These are phyloP conservation scores for Lactifluus subvellereus DNA, from an alignment of 768 basidiomycete genomes.

Conservation along the genomic window DNA sequence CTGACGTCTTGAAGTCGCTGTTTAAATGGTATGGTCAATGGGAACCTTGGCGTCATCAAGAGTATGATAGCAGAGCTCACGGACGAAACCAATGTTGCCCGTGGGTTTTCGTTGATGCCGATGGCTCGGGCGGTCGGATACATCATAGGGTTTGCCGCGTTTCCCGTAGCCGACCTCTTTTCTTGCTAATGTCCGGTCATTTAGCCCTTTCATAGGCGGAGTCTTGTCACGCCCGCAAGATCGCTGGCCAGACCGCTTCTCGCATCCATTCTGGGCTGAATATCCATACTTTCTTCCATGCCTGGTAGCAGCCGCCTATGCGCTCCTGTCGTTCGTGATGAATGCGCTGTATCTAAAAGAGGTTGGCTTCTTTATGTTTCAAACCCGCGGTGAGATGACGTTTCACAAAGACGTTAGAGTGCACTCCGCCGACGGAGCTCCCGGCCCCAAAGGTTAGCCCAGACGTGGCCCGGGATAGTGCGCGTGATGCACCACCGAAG, in stretches of 20 bases:
- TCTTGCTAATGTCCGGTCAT: background rate
- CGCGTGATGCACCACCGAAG: too few species aligned
- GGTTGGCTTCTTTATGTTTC: background rate
- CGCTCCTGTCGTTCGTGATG: background rate
- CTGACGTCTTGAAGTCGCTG: background rate
- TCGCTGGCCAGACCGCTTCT: constrained; percentile 21
- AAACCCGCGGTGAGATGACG: background rate
- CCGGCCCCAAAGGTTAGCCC: background rate
- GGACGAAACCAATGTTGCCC: constrained; percentile 48
- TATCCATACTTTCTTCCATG: constrained; percentile 29
- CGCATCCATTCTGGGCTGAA: constrained; percentile 23
- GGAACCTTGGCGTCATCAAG: constrained; percentile 9
- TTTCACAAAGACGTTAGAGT: background rate
- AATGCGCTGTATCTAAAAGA: constrained; percentile 10
- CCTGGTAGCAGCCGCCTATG: background rate
- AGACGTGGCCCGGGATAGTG: too few species aligned
- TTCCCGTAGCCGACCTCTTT: background rate
- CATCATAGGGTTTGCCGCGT: constrained; percentile 12
- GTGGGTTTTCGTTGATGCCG: constrained; percentile 24
- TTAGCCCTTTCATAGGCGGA: constrained; percentile 12
- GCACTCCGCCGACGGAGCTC: background rate
- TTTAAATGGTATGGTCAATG: constrained; percentile 6
- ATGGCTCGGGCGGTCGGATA: constrained; percentile 24
- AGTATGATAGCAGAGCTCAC: constrained; percentile 56
- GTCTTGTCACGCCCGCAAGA: constrained; percentile 26